Conservation (phyloP, 164 flowering plant genomes). For the Akebia trifoliata region DNA sequence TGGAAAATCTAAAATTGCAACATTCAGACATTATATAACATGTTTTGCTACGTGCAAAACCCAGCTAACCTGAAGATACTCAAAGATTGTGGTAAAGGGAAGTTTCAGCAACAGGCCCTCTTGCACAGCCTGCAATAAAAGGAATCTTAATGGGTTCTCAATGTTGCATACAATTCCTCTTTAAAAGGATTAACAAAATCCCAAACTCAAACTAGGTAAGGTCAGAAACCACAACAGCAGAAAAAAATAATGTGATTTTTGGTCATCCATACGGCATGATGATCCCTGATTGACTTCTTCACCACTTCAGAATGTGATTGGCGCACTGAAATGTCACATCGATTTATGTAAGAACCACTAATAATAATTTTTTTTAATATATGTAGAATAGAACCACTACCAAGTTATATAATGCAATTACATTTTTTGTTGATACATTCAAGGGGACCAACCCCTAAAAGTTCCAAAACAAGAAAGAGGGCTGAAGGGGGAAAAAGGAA, state of each 20-base stretch:
- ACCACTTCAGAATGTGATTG: conserved; percentile 49
- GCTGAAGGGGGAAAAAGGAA: too few species aligned
- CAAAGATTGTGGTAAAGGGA: conserved; percentile 82
- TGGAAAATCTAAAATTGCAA: neutral
- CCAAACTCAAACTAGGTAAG: neutral
- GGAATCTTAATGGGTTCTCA: conserved; percentile 1
- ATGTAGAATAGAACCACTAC: too few species aligned
- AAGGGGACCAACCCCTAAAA: too few species aligned
- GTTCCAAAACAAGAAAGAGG: too few species aligned
- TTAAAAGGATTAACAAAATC: neutral
- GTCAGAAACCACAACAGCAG: neutral
- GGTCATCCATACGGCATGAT: conserved; percentile 47
- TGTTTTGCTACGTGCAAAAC: neutral
- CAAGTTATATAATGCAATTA: too few species aligned
- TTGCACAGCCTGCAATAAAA: conserved; percentile 52
- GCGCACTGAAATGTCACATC: conserved; percentile 42
- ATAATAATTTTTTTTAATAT: too few species aligned
- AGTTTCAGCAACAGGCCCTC: conserved; percentile 61
- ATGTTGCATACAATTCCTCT: neutral
- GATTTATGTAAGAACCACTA: neutral
- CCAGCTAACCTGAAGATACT: conserved; percentile 83
- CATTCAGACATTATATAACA: neutral
- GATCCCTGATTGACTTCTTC: conserved; percentile 50
- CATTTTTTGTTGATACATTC: too few species aligned
- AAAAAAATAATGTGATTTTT: conserved; percentile 5